Percentiles rank a stretch among this genome's conserved stretches.
These are phyloP conservation scores for Termitomyces sp. DNA, from an alignment of 1,284 basidiomycete genomes.

Conservation along the genomic window DNA sequence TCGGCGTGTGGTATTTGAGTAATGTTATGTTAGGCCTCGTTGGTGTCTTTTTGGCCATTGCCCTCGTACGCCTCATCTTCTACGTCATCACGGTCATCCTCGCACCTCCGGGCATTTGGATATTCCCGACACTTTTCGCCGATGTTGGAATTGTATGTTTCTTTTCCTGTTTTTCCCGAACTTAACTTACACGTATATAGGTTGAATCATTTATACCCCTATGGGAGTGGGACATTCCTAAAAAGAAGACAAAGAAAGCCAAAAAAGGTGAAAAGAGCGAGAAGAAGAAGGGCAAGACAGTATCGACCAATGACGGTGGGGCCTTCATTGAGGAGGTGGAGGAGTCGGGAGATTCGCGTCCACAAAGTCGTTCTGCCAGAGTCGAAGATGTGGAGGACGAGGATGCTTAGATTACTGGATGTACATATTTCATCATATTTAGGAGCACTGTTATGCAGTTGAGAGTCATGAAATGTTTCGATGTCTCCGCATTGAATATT, in stretches of 20 bases:
- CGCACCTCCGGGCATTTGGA: constrained; percentile 92
- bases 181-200: constrained; percentile 35
- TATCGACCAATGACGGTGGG: constrained; percentile 33
- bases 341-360: constrained; percentile 50
- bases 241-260: constrained; percentile 59
- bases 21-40: constrained; percentile 87
- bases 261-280: constrained; percentile 45
- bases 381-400: constrained; percentile 59
- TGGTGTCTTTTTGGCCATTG: constrained; percentile 87
- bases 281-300: constrained; percentile 33
- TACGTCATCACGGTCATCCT: constrained; percentile 90
- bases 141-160: constrained; percentile 95
- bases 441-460: neutral
- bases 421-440: constrained; percentile 8
- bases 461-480: neutral
- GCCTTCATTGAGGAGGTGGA: constrained; percentile 53
- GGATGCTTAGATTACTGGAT: constrained; percentile 29
- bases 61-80: constrained; percentile 90
- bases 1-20: constrained; percentile 95
- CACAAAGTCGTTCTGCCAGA: constrained; percentile 53
- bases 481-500: neutral
- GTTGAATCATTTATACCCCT: constrained; percentile 96
- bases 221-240: constrained; percentile 97
- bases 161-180: constrained; percentile 1
- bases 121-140: constrained; percentile 97